Conservation (phyloP, 116 monocot genomes). For the Iris pallida region DNA sequence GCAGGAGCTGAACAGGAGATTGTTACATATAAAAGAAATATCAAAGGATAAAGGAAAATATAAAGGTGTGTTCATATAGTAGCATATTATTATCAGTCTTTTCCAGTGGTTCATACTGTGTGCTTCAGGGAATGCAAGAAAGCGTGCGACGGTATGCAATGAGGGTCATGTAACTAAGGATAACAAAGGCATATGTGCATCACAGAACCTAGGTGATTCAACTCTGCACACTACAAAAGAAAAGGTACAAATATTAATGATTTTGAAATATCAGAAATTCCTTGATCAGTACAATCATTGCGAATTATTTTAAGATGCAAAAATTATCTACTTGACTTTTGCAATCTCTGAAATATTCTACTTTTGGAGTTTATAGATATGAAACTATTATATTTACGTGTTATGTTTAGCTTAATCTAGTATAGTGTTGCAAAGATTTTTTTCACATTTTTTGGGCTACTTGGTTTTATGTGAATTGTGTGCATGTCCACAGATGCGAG, state of each 20-base stretch:
- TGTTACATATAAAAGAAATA: conserved; percentile 28
- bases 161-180: not conserved
- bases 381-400: no score
- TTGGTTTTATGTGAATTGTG: no score
- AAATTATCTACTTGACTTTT: not conserved
- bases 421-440: no score
- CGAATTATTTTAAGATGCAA: not conserved
- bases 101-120: not conserved
- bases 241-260: not conserved
- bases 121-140: conserved; percentile 10
- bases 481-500: no score
- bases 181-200: not conserved
- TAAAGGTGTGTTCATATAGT: conserved; percentile 19
- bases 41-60: conserved; percentile 21
- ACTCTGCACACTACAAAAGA: conserved; percentile 5
- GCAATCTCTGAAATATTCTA: not conserved
- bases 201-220: conserved; percentile 6
- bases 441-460: no score
- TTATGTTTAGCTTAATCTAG: no score
- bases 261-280: not conserved
- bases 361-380: no score
- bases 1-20: conserved; percentile 36
- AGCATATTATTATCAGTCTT: not conserved
- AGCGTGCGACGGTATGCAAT: not conserved
- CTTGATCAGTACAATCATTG: not conserved